phyloP scores from a whole-genome alignment of 441 rosid genomes.

The Gossypium davidsonii region DNA sequence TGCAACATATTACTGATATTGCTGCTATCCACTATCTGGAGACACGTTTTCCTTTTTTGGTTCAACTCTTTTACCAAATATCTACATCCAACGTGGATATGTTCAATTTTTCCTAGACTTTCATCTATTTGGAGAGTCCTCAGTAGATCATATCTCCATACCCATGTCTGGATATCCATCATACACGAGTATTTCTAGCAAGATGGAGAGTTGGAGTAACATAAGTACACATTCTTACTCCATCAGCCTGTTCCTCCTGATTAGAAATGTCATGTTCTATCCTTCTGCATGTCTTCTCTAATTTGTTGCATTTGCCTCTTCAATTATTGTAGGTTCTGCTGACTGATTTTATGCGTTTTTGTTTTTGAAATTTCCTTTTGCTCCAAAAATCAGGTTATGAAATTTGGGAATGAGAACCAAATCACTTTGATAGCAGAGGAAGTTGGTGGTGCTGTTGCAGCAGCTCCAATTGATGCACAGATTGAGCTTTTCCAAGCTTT shows the following conservation, averaged over 20 bases:
- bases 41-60: background rate
- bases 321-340: background rate
- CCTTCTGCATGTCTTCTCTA: conserved; percentile 1
- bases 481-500: conserved; percentile 83
- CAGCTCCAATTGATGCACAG: conserved; percentile 77
- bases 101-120: too few relatives aligned
- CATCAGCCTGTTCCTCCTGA: background rate
- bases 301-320: background rate
- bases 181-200: background rate
- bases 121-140: background rate
- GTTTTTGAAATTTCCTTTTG: background rate
- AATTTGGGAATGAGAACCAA: conserved; percentile 82
- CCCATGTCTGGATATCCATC: background rate
- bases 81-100: too few relatives aligned
- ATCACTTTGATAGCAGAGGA: conserved; percentile 64
- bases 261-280: background rate
- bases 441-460: conserved; percentile 77
- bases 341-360: background rate
- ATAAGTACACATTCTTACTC: background rate
- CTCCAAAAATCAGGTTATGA: conserved; percentile 56
- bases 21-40: background rate
- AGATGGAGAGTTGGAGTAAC: background rate
- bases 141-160: background rate
- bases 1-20: background rate
- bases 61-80: background rate